phyloP scores from a whole-genome alignment of 225 moss, liverwort and hornwort species.

The Thuidium tamariscinum region DNA sequence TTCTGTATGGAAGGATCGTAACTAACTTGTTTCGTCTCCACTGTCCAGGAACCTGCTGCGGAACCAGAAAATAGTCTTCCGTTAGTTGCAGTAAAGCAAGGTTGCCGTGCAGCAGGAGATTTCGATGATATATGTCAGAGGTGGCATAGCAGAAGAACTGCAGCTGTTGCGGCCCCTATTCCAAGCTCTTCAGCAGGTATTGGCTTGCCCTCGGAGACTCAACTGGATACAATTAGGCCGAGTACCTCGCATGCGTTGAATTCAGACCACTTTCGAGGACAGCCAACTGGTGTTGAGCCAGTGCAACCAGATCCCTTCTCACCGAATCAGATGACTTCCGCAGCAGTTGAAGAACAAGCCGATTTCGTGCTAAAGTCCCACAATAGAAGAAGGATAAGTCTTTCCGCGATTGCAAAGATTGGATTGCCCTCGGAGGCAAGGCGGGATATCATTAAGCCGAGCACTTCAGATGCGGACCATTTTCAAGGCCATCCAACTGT shows the following conservation, averaged over 20 bases:
- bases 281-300: background rate
- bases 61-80: background rate
- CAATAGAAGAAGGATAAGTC: background rate
- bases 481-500: background rate
- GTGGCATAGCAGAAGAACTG: background rate
- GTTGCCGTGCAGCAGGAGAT: background rate
- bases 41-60: background rate
- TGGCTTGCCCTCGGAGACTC: background rate
- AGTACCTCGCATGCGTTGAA: background rate
- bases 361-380: background rate
- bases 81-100: background rate
- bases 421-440: background rate
- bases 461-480: background rate
- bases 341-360: background rate
- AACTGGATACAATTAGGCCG: background rate
- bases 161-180: background rate
- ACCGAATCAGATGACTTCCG: background rate
- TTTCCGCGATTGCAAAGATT: background rate
- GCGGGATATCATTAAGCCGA: background rate
- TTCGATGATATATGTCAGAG: background rate
- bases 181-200: background rate
- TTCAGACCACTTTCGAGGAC: background rate
- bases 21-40: background rate
- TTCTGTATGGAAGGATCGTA: background rate
- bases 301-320: background rate